phyloP scores from a whole-genome alignment of 108 stramenopile species.

The Parietichytrium sp. region DNA sequence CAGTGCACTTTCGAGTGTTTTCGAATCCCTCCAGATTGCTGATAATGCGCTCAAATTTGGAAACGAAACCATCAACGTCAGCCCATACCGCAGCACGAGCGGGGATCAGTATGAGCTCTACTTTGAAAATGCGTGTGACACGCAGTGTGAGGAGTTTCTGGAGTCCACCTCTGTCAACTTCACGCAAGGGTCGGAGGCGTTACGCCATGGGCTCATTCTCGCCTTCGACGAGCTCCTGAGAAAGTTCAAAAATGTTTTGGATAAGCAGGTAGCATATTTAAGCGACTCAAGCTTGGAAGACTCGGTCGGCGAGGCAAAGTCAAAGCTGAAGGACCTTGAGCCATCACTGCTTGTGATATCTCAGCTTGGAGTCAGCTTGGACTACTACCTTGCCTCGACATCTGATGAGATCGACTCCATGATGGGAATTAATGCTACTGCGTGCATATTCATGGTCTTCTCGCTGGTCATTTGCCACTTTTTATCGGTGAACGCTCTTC shows the following conservation, averaged over 20 bases:
- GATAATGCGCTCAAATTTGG: not conserved
- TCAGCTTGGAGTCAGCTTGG: not conserved
- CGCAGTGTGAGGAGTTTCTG: not conserved
- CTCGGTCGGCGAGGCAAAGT: not conserved
- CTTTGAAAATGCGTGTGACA: constrained; percentile 17
- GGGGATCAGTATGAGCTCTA: constrained; percentile 15
- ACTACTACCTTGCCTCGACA: not conserved
- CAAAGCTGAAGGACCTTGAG: not conserved
- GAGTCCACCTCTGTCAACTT: not conserved
- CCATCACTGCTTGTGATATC: not conserved
- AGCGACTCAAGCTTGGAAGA: not conserved
- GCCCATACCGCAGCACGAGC: not conserved
- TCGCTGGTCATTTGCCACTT: not conserved
- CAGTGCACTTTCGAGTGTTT: no score
- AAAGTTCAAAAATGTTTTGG: not conserved
- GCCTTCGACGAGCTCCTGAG: not conserved
- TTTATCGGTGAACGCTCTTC: not conserved
- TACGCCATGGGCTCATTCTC: constrained; percentile 2
- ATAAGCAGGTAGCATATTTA: not conserved
- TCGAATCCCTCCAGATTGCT: no score
- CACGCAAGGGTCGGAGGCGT: not conserved
- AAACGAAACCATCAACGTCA: not conserved
- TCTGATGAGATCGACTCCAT: not conserved
- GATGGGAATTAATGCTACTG: not conserved
- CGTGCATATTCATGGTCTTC: not conserved